These are phyloP conservation scores for Elongisporangium anandrum DNA, from an alignment of 352 stramenopile species.

Conservation along the genomic window DNA sequence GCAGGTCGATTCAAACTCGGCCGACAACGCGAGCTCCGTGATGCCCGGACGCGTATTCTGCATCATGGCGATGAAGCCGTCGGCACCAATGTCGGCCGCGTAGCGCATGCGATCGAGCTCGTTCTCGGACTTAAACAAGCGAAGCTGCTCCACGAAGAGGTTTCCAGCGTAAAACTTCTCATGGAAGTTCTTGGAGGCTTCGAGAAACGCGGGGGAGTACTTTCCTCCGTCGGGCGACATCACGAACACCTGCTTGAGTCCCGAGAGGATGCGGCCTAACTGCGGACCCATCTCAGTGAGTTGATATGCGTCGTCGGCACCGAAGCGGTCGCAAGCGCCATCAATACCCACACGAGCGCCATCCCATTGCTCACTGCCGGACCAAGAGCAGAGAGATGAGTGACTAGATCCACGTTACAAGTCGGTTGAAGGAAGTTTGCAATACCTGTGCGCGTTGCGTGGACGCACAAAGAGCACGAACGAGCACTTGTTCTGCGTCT, in stretches of 20 bases:
- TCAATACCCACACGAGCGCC: conserved; percentile 63
- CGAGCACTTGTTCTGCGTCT: conserved; percentile 48
- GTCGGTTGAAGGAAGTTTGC: neutral
- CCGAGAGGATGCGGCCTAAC: conserved; percentile 50
- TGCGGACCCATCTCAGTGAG: conserved; percentile 50
- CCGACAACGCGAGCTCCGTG: conserved; percentile 66
- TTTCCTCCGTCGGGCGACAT: conserved; percentile 49
- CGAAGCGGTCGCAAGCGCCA: conserved; percentile 48
- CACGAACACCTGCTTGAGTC: conserved; percentile 65
- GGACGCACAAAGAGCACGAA: conserved; percentile 79
- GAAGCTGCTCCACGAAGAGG: conserved; percentile 70
- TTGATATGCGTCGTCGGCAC: conserved; percentile 63
- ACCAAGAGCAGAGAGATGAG: neutral
- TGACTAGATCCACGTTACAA: neutral
- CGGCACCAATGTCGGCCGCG: conserved; percentile 55
- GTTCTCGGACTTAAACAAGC: conserved; percentile 65
- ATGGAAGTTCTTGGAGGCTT: conserved; percentile 54
- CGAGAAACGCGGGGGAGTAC: conserved; percentile 51
- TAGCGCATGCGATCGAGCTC: conserved; percentile 75
- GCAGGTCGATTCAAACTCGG: conserved; percentile 63
- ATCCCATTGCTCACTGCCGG: conserved; percentile 72
- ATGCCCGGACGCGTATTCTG: conserved; percentile 51
- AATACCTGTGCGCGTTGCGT: conserved; percentile 59
- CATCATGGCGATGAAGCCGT: conserved; percentile 81
- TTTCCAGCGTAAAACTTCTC: conserved; percentile 72